Conservation (phyloP, 140 eudicot species). For the Senecio squalidus region DNA sequence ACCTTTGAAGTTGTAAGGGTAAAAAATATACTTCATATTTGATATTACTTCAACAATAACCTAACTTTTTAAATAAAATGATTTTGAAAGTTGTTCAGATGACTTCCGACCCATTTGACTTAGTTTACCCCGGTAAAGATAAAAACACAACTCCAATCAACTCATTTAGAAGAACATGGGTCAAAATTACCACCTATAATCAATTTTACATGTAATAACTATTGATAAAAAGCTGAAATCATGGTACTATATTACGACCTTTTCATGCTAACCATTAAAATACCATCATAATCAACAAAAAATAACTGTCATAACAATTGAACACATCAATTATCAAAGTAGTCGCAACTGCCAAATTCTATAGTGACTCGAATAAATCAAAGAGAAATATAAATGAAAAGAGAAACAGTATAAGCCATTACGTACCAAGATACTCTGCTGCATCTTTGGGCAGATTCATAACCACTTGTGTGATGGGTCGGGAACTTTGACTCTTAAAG, state of each 20-base stretch:
- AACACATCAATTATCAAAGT: neutral
- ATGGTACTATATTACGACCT: neutral
- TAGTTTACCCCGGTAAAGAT: too few species aligned
- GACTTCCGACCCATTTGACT: too few species aligned
- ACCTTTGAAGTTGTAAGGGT: neutral
- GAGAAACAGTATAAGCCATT: neutral
- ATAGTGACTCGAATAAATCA: neutral
- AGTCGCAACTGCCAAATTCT: neutral
- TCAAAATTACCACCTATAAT: too few species aligned
- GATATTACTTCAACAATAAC: too few species aligned
- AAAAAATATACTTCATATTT: too few species aligned
- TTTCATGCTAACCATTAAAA: neutral
- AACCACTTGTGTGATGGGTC: slow-evolving; percentile 86
- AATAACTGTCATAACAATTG: neutral
- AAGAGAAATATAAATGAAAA: neutral
- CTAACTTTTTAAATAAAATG: too few species aligned
- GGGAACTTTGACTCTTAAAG: slow-evolving; percentile 44
- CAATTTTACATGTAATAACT: neutral
- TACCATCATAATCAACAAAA: neutral
- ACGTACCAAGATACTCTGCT: slow-evolving; percentile 81
- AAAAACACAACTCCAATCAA: too few species aligned
- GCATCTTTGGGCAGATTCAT: slow-evolving; percentile 98
- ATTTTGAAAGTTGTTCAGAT: too few species aligned
- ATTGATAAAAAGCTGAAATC: neutral
- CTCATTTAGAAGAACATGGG: too few species aligned